Base-by-base conservation (phyloP, 495 filamentous ascomycete species). In the Patellaria atrata region DNA sequence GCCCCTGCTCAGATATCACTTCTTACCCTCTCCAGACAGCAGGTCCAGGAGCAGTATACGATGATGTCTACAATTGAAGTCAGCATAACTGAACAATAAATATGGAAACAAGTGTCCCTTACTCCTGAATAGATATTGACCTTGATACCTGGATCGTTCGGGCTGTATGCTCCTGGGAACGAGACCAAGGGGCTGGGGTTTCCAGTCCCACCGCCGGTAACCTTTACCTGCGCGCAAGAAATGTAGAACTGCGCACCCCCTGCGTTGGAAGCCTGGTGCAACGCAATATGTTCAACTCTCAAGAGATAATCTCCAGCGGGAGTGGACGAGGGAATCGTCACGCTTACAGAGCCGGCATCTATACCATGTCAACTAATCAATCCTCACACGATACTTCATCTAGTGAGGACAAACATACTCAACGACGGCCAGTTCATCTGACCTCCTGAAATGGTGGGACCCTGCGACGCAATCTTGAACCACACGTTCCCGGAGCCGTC, bases 281-380 rank as follows among this genome's bases (percentile, higher is more conserved):
- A 47, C 8, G 67, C 70, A n/a, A 77, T 62, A 13, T 64, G 63
- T 48, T 77, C 71, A 34, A 69, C 67, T 3, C 73, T 64, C 32
- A 77, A 56, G 33, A 78, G 66, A 40, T 78, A 78, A 37, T 75
- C 65, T 33, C 73, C 73, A 29, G 52, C 54, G 0, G 64, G 57
- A 42, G 72, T 58, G 33, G 56, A 59, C 41, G 58, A 56, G 10
- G 71, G 71, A 41, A 77, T 67, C 27, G 57, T 67, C 54, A 59
- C 64, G 11, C 33, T 28, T 26, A 44, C 41, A 24, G 8, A 22
- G 0, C 14, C 11, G 11, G 40, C 40, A 25, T 40, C 30, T 35
- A 26, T 3, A 35, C 5, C 24, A 10, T 9, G 14, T 5, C 2
- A 28, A 2, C n/a, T 25, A 21, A 20, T 40, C 30, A 34, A 31